phyloP scores from a whole-genome alignment of 345 rosid genomes.

The Mangifera indica region DNA sequence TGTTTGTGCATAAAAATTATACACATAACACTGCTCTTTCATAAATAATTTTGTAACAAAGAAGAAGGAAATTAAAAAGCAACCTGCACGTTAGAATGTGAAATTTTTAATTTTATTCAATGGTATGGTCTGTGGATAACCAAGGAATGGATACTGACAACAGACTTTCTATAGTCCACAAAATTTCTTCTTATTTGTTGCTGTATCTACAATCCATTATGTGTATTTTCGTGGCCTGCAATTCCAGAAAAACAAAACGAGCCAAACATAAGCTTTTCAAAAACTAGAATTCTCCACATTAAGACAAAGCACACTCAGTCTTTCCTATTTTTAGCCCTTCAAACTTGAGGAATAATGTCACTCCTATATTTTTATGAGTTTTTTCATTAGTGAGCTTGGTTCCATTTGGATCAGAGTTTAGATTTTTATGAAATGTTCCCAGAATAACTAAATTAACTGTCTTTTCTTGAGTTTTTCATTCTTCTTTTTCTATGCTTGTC shows the following conservation, averaged over 20 bases:
- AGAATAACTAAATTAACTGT: slow-evolving; percentile 3
- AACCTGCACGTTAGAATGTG: neutral
- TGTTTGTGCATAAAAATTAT: no score
- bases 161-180: neutral
- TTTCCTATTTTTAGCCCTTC: neutral
- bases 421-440: neutral
- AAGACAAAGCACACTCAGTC: neutral
- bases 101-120: no score
- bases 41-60: no score
- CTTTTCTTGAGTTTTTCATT: neutral
- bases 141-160: neutral
- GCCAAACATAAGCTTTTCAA: slow-evolving; percentile 17
- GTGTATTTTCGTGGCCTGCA: slow-evolving; percentile 4
- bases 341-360: neutral
- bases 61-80: no score
- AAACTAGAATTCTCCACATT: neutral
- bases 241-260: neutral
- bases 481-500: neutral
- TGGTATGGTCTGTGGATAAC: neutral
- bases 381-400: neutral
- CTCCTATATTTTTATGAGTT: neutral
- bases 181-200: neutral
- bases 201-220: neutral
- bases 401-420: neutral
- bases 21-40: no score